Base-by-base conservation (phyloP, 2,329 filamentous ascomycete species). In the Onygenales sp. region DNA sequence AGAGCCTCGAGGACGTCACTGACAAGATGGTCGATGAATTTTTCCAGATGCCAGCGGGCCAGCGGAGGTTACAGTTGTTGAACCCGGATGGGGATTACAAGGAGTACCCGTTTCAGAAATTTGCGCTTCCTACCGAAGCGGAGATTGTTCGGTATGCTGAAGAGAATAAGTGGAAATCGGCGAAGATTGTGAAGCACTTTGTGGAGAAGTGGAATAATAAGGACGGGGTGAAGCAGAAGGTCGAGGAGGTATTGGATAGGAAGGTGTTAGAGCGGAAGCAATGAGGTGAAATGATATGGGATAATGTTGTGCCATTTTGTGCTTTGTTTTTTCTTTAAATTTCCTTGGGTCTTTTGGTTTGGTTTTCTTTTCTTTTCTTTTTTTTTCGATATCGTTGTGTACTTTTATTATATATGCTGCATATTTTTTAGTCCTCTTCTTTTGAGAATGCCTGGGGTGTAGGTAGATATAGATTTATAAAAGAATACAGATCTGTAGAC, bases 121-220 rank as follows among this genome's bases (percentile, higher is more conserved):
- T 90, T 33, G 86, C 85, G 5, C 75, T 96, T 56, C 93, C 92
- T 5, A 78, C 76, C 2, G 91, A 97, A 72, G 58, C 61, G 5
- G 64, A 68, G 46, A 80, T 84, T 51, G 14, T 49, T 21, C 61
- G 77, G 62, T 57, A 64, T 13, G 69, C 70, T 47, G 73, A 76
- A 49, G 68, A 62, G 43, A 65, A 59, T 36, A 67, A 72, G 9
- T 73, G 74, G 10, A 75, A 75, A 65, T 69, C 74, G 58, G 71
- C 78, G 56, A 76, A 87, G 67, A 78, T 91, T 55, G 70, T 86
- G 36, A 73, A 79, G 17, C 75, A 83, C 60, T 80, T 94, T 43
- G 69, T 88, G 39, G 72, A 75, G 46, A 75, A 69, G 60, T 80
- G 77, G 63, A 75, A 78, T 21, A 76, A 80, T 53, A 86, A 88